A percentile compares a stretch with the other conserved stretches of the same genome.
phyloP scores from a whole-genome alignment of 192 early-diverging fungal species.

The Rhizophagus clarus region DNA sequence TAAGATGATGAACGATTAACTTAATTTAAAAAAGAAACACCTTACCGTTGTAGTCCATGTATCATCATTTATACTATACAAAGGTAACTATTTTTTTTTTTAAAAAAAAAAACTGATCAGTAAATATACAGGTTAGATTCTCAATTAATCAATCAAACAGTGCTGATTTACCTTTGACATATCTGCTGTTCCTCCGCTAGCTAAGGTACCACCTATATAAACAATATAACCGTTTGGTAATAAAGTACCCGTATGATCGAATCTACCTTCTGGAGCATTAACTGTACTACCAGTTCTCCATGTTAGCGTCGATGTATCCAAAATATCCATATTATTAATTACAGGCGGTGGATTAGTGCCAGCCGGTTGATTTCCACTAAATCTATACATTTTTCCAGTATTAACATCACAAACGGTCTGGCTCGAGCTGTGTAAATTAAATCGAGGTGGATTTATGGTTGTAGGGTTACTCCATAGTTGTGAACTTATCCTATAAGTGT shows the following conservation, averaged over 20 bases:
- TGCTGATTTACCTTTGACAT: neutral
- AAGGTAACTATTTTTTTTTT: neutral
- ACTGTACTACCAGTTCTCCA: neutral
- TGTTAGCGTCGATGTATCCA: neutral
- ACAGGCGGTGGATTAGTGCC: too few species aligned
- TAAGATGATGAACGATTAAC: neutral
- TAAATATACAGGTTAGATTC: too few species aligned
- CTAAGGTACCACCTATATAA: neutral
- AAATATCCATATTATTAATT: neutral
- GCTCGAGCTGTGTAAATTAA: too few species aligned
- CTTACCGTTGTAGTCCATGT: slow-evolving; percentile 5
- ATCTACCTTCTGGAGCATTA: neutral
- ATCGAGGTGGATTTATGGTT: too few species aligned
- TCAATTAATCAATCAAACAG: too few species aligned
- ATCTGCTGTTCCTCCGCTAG: too few species aligned
- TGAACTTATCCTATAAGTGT: neutral
- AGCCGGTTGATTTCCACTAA: too few species aligned
- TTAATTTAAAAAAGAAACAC: neutral
- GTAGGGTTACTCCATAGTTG: neutral
- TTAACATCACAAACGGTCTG: too few species aligned
- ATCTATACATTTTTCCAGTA: too few species aligned
- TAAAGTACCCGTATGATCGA: neutral
- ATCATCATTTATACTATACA: slow-evolving; percentile 5
- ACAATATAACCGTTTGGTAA: neutral
- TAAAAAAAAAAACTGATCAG: neutral